Base-by-base conservation (phyloP, 352 stramenopile species). In the Phytophthora multivora region DNA sequence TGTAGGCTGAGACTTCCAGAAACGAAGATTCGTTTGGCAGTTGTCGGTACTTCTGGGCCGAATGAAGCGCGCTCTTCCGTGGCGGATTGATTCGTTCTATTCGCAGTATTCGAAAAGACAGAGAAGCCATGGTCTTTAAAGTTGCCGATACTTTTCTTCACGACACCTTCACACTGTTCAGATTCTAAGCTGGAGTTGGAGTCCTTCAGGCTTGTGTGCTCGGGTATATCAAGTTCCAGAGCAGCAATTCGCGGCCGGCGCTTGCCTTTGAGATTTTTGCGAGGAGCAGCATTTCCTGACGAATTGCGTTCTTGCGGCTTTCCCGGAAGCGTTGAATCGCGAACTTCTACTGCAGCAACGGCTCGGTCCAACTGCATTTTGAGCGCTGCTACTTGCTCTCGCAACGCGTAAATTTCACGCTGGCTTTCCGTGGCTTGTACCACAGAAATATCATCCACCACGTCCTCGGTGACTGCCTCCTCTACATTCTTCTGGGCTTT, bases 401-500 rank as follows among this genome's bases (percentile, higher is more conserved):
- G 67, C 9, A 90, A 59, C 15, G 49, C 45, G 23, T 51, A 55
- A 50, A 89, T 75, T 58, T 88, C 75, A 28, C 82, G 45, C 12
- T 86, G 63, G 8, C 41, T 80, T 25, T 75, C 51, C 5, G 65
- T 69, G 10, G 47, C 55, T n/a, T 38, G 39, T 18, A 30, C 16
- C 36, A 48, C 13, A 7, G 19, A 50, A 12, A 16, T 1, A 12
- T 43, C 19, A 2, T 51, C 51, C 15, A 18, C 33, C 4, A 47
- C 25, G 46, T 52, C 60, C 11, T 47, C 41, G 31, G 31, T 15
- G 13, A 55, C 33, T 35, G 53, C 55, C 5, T 63, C 68, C 48
- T 91, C 69, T 7, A 87, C 48, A 49, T 88, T 90, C 48, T 88
- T 87, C 28, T 81, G 70, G 0, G 71, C 78, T 47, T 90, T 91